Conservation (phyloP, 2,329 filamentous ascomycete species). For the Colletotrichum kahawae region DNA sequence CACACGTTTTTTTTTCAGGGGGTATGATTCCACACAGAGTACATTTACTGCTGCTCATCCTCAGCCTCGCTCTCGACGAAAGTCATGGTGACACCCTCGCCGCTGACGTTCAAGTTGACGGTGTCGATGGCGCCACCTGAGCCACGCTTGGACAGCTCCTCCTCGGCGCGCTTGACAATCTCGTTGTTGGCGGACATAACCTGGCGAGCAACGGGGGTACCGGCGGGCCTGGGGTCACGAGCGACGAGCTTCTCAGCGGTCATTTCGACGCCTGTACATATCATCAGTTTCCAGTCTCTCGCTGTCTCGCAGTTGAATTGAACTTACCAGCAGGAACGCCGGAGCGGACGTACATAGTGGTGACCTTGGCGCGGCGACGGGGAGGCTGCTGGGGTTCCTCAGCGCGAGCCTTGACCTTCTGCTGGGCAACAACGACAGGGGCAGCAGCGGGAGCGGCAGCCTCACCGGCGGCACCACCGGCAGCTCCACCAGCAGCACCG, state of each 20-base stretch:
- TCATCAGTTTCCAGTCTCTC: background rate
- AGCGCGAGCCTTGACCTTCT: conserved; percentile 17
- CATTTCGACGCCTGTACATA: conserved; percentile 15
- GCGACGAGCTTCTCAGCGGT: conserved; percentile 17
- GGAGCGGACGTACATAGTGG: conserved; percentile 51
- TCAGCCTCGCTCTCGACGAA: conserved; percentile 47
- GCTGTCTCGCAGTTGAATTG: background rate
- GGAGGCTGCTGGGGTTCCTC: conserved; percentile 26
- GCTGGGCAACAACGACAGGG: conserved; percentile 7
- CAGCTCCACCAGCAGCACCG: conserved; percentile 25
- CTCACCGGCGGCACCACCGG: background rate
- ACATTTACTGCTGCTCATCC: conserved; percentile 33
- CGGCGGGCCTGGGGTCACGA: background rate
- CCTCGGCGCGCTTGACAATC: conserved; percentile 15
- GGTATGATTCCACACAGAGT: background rate
- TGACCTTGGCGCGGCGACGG: conserved; percentile 46
- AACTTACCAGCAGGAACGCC: conserved; percentile 48
- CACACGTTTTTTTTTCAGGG: background rate
- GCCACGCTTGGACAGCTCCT: conserved; percentile 18
- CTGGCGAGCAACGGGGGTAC: conserved; percentile 9
- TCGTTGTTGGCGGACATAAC: background rate
- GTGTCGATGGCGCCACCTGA: conserved; percentile 39
- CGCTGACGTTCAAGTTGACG: conserved; percentile 50
- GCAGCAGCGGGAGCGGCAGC: background rate
- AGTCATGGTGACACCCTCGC: conserved; percentile 51